Evolutionary conservation across 1,139 yeast genomes (phyloP).

Genomic region (Hemisphaericaspora subhashii): DNA sequence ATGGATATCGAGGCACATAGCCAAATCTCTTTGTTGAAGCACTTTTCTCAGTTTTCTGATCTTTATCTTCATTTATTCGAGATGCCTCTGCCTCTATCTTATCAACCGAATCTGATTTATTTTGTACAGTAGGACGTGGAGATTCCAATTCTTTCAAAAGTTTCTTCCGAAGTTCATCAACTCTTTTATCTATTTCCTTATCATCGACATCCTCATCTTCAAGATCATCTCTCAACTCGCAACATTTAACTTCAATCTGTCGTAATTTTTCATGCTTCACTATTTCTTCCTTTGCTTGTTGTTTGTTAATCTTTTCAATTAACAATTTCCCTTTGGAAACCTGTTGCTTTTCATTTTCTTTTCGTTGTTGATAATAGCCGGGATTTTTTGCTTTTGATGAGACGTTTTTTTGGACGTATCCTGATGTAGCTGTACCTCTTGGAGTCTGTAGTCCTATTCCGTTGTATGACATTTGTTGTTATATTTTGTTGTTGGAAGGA

Average conservation of each 20-base stretch:
- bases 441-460: constrained; percentile 67
- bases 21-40: background rate
- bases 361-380: constrained; percentile 17
- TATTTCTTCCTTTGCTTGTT: constrained; percentile 30
- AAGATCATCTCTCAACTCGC: constrained; percentile 53
- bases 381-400: constrained; percentile 25
- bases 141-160: constrained; percentile 10
- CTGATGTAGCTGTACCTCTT: constrained; percentile 75
- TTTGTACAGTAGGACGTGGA: background rate
- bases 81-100: too few relatives aligned
- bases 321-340: constrained; percentile 17
- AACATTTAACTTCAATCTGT: constrained; percentile 52
- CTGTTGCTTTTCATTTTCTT: constrained; percentile 14
- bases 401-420: constrained; percentile 57
- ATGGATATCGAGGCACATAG: constrained; percentile 10
- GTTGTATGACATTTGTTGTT: constrained; percentile 55
- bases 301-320: constrained; percentile 19
- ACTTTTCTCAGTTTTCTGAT: background rate
- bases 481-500: background rate
- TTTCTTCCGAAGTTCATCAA: constrained; percentile 24
- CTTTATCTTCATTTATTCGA: background rate
- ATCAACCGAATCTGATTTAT: background rate
- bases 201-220: constrained; percentile 49
- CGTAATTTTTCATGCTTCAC: constrained; percentile 49
- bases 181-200: constrained; percentile 23